phyloP scores from a whole-genome alignment of 495 filamentous ascomycete species.

The Aspergillus leporis region DNA sequence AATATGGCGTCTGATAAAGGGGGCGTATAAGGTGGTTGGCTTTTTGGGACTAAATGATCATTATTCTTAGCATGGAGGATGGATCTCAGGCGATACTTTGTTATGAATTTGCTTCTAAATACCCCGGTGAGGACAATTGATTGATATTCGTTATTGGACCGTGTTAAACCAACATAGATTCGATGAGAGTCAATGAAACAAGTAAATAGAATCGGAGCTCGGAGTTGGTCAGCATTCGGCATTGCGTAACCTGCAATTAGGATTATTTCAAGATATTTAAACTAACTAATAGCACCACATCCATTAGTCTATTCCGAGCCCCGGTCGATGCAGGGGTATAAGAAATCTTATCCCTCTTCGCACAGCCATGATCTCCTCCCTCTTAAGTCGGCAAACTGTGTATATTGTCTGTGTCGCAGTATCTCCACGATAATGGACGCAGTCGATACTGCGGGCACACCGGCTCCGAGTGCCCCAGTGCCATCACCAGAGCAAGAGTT shows the following conservation, averaged over 20 bases:
- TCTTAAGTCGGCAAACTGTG: no score
- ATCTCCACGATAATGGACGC: not conserved
- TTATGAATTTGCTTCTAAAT: conserved; percentile 2
- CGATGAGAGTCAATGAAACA: not conserved
- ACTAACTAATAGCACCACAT: no score
- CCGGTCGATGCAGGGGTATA: not conserved
- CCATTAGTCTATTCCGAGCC: no score
- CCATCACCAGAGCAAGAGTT: not conserved
- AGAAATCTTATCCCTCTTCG: not conserved
- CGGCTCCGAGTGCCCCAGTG: not conserved
- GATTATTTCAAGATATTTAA: no score
- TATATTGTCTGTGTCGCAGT: not conserved
- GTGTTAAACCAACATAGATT: not conserved
- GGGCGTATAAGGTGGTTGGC: not conserved
- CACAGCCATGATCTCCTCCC: not conserved
- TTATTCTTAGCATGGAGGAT: not conserved
- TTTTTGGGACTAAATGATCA: not conserved
- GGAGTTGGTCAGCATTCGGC: not conserved
- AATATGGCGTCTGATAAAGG: not conserved
- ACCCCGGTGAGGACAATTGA: conserved; percentile 1
- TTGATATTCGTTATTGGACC: not conserved
- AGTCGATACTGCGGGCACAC: not conserved
- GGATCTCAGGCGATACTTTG: not conserved
- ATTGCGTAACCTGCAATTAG: not conserved
- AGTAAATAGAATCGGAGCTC: not conserved